Base-by-base conservation (phyloP, 1,284 basidiomycete species). In the Malassezia nana region DNA sequence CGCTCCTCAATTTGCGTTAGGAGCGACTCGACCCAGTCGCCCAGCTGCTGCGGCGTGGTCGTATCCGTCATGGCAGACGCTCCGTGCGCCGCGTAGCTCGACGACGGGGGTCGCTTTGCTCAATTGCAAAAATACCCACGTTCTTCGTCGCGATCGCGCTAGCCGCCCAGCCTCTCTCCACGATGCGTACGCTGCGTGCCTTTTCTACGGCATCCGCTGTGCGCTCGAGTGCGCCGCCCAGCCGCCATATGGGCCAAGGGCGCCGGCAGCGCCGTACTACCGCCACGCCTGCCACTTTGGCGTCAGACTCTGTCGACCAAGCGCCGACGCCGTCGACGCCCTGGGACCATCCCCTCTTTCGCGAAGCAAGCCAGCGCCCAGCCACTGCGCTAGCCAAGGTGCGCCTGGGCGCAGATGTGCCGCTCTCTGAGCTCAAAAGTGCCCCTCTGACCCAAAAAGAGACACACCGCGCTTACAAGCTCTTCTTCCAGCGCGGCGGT, bases 11-110 rank as follows among this genome's bases (percentile, higher is more conserved):
- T 59, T 39, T 67, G 61, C 25, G 58, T 45, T 4, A 71, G 50
- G 4, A 71, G 59, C 13, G 59, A 62, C 25, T 73, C 70, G 15
- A 73, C 69, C 70, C 70, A 73, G 32, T 73, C 69, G 32, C 65
- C 61, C n/a, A 73, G 55, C 47, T 71, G 69, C 43, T 72, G 67
- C 20, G 70, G 64, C 1, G 61, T 59, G 1, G 65, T 64, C 20
- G 68, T 64, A 31, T 66, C 62, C 22, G 41, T 33, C 46, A 54
- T 52, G 56, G 18, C 32, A 28, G 16, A 30, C 30, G 40, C 40
- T 18, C 40, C 35, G 12, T 18, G 29, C 29, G 35, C 18, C 35
- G 35, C 8, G 13, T 4, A 4, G 5, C 18, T 20, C 33, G 33
- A 6, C 15, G 4, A 18, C n/a, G n/a, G 33, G 6, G 16, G 35